Base-by-base conservation (phyloP, 805 yeast species). In the Ogataea methylovora region DNA sequence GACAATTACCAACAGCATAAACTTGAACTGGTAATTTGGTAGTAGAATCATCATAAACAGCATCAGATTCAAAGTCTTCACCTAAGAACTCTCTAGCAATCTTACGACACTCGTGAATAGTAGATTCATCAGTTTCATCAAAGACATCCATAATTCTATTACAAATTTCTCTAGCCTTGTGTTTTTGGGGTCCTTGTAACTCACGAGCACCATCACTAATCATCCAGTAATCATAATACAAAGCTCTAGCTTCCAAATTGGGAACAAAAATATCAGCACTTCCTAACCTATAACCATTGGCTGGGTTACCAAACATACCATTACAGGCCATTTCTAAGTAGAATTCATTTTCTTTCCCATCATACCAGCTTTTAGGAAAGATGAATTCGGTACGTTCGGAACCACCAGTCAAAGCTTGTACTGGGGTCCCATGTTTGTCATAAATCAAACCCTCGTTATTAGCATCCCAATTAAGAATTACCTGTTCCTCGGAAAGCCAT, bases 191-290 rank as follows among this genome's bases (percentile, higher is more conserved):
- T 14, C 76, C 79, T 1, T 78, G 73, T 35, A 86, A 67, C 54
- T 90, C 97, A 35, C 97, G 69, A 1, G 96, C 88, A 11, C 94
- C 94, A 54, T 92, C 97, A 16, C 88, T 74, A 37, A 92, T 67
- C 55, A 85, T 79, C 86, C 86, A 83, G 52, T 79, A 92, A 58
- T 90, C 98, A 50, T 76, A 72, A 50, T 58, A 72, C 43, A 90
- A 65, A 0, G 80, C 81, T 16, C 94, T 67, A 4, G 97, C 96
- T 8, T 79, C 81, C 45, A 77, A 50, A 47, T 86, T 83, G 14
- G 95, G 95, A 41, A 82, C 73, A 12, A 84, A 80, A 41, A 90
- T 62, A 53, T 88, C 96, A 11, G 92, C 92, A 28, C 60, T 62
- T 39, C 63, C 62, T 38, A 92, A 64, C 20, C 70, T 58, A 58